phyloP scores from a whole-genome alignment of 2,329 filamentous ascomycete genomes.

The Ceratocystis variospora region DNA sequence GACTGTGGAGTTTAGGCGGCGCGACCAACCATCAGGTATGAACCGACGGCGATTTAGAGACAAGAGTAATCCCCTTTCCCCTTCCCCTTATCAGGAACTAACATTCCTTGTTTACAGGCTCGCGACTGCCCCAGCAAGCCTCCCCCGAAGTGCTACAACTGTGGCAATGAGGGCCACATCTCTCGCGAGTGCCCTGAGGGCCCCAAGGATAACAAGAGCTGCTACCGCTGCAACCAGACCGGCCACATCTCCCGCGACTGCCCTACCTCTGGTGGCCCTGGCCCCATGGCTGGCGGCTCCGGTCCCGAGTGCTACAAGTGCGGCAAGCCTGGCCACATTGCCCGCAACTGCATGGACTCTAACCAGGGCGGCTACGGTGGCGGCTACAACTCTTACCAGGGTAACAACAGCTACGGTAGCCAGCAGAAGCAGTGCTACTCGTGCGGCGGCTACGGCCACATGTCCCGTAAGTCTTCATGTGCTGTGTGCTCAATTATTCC shows the following conservation, averaged over 20 bases:
- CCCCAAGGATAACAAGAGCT: conserved; percentile 71
- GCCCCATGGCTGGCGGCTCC: conserved; percentile 34
- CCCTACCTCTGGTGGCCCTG: conserved; percentile 39
- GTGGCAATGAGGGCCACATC: conserved; percentile 63
- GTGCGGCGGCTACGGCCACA: conserved; percentile 92
- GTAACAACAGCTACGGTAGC: conserved; percentile 31
- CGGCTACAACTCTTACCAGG: conserved; percentile 27
- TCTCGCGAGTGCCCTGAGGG: conserved; percentile 85
- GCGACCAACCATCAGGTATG: conserved; percentile 62
- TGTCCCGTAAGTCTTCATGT: conserved; percentile 54
- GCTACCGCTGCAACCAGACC: conserved; percentile 64
- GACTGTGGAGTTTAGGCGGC: conserved; percentile 42
- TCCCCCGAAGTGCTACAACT: conserved; percentile 76
- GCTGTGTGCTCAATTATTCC: too few species aligned
- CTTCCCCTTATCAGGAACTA: conserved; percentile 17
- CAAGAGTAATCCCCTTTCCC: conserved; percentile 12
- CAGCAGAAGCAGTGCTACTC: conserved; percentile 88
- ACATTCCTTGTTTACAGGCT: conserved; percentile 37
- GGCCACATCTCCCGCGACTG: conserved; percentile 91
- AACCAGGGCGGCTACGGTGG: conserved; percentile 38
- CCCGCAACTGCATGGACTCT: conserved; percentile 69
- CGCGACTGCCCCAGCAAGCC: conserved; percentile 78
- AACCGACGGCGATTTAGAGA: conserved; percentile 22
- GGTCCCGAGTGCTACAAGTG: conserved; percentile 92
- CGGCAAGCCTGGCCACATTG: conserved; percentile 90